Conservation (phyloP, 441 rosid species). For the Capsella rubella region DNA sequence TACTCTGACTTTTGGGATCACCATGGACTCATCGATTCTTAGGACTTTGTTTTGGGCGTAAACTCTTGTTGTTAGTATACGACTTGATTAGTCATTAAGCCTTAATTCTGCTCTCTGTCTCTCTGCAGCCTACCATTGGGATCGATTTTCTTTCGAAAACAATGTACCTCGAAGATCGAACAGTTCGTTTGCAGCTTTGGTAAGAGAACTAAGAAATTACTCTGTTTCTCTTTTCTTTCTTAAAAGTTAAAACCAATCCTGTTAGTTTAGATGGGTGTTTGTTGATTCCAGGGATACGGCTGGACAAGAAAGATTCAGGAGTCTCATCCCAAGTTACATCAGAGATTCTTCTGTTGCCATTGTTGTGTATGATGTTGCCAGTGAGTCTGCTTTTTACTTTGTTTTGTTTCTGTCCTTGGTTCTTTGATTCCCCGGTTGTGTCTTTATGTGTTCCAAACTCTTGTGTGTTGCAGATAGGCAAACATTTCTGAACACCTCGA, state of each 20-base stretch:
- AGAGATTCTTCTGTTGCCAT: slow-evolving; percentile 92
- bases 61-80: background rate
- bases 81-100: background rate
- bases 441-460: slow-evolving; percentile 3
- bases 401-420: background rate
- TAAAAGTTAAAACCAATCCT: background rate
- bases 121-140: slow-evolving; percentile 69
- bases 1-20: background rate
- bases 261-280: background rate
- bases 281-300: slow-evolving; percentile 72
- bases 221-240: background rate
- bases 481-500: slow-evolving; percentile 74
- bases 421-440: background rate
- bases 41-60: background rate
- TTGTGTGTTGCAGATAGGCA: slow-evolving; percentile 62
- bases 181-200: slow-evolving; percentile 83
- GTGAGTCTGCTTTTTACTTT: slow-evolving; percentile 46
- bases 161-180: slow-evolving; percentile 76
- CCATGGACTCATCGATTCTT: background rate
- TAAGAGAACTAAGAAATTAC: slow-evolving; percentile 23
- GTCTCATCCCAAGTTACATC: slow-evolving; percentile 85
- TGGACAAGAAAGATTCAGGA: slow-evolving; percentile 89
- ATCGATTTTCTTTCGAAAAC: slow-evolving; percentile 74
- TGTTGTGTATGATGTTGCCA: slow-evolving; percentile 79
- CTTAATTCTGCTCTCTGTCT: background rate